Base-by-base conservation (phyloP, 169 alveolate species). In the Cryptosporidium meleagridis region DNA sequence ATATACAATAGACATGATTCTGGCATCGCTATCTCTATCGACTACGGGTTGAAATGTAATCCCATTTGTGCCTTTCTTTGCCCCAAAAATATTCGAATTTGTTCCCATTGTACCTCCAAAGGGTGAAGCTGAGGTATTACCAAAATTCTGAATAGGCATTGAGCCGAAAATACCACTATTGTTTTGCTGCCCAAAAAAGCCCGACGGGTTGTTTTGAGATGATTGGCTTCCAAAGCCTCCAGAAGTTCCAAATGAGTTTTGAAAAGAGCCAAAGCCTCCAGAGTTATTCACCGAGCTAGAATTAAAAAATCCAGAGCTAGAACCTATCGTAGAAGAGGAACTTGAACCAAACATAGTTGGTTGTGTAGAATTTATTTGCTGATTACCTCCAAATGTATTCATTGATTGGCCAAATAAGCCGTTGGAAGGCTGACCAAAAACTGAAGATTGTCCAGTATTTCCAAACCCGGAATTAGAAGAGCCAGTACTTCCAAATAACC, bases 21-120 rank as follows among this genome's bases (percentile, higher is more conserved):
- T 80, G 31, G 89, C 89, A 45, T 80, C 80, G 23, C 89, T 80
- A 26, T 80, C 89, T 62, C 89, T 80, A 31, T 80, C 89, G 18
- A 80, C 89, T 37, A 80, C 21, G 7, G 89, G 89, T 48, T 80
- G 89, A 48, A 80, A 80, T 26, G 89, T 62, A 80, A 80, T 80
- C 3, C 89, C 89, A 45, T 44, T 62, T 45, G 89, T 80, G 7
- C 89, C 89, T 48, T 65, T 59, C 33, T 62, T 80, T 44, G 69
- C 9, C 8, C 84, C 84, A 29, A 80, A 80, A 37, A 80, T 44
- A 80, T 65, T 80, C 31, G 89, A n/a, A 35, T n/a, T 80, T 31
- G 61, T 39, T 9, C 80, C 75, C 37, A 62, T 31, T n/a, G 45
- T 26, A 26, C 73, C 75, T 59, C 89, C 89, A 23, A 80, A 80